phyloP scores from a whole-genome alignment of 2,329 filamentous ascomycete species.

The Helotiales sp. region DNA sequence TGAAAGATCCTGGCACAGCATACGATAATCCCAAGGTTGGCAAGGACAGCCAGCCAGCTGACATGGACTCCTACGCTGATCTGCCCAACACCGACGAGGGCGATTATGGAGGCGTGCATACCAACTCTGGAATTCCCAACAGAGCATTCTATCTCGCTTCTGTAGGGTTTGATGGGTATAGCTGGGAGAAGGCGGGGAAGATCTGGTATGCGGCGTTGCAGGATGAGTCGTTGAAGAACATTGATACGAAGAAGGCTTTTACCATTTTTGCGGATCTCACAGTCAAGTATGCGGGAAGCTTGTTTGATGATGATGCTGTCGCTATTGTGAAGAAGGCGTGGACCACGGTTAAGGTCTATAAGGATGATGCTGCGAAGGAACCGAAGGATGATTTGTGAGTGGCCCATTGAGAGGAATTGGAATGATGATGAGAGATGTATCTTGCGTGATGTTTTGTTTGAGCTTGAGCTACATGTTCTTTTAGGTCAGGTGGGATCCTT shows the following conservation, averaged over 20 bases:
- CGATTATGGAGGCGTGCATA: conserved; percentile 55
- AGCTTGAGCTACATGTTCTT: no score
- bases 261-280: conserved; percentile 12
- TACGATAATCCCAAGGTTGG: conserved; percentile 54
- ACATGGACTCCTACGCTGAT: conserved; percentile 45
- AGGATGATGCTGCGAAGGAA: conserved; percentile 2
- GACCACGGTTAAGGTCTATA: conserved; percentile 8
- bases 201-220: conserved; percentile 27
- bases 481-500: no score
- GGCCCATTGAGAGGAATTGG: no score
- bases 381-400: background rate
- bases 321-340: conserved; percentile 12
- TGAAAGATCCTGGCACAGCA: conserved; percentile 54
- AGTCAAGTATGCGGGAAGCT: conserved; percentile 1
- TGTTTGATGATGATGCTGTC: conserved; percentile 9
- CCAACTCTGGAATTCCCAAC: conserved; percentile 61
- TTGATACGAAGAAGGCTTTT: conserved; percentile 4
- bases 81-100: conserved; percentile 32
- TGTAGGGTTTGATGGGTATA: conserved; percentile 49
- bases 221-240: background rate
- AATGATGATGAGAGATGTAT: no score
- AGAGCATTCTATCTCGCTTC: conserved; percentile 54
- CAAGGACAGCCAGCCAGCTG: conserved; percentile 52
- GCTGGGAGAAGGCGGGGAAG: conserved; percentile 39
- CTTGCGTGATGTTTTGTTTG: no score